A percentile compares a stretch with the other conserved stretches of the same genome.
Conservation (phyloP, 192 early-diverging fungal genomes). For the Coemansia sp. region DNA sequence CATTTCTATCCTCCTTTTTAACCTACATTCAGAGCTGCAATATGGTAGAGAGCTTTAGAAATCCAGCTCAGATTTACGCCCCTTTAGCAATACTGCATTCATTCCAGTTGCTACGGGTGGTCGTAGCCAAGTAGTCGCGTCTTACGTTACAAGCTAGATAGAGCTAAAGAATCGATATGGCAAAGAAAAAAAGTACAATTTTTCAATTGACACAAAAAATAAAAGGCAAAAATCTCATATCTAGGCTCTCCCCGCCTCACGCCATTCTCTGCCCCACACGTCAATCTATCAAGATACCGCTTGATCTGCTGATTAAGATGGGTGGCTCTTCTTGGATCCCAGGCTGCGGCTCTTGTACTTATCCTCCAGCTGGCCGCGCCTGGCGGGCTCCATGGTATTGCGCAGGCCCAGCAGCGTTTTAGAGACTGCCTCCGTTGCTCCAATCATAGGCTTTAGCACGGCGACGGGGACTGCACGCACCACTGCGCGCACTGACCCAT, state of each 20-base stretch:
- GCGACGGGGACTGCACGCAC: slow-evolving; percentile 76
- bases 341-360: slow-evolving; percentile 53
- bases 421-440: slow-evolving; percentile 87
- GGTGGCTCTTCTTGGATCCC: slow-evolving; percentile 39
- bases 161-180: background rate
- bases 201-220: background rate
- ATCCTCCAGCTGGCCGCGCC: slow-evolving; percentile 77
- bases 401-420: slow-evolving; percentile 88
- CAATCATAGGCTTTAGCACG: slow-evolving; percentile 93
- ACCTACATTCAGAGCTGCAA: background rate
- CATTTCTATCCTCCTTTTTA: slow-evolving; percentile 10
- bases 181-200: slow-evolving; percentile 2
- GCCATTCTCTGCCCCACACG: background rate
- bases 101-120: background rate
- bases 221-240: background rate
- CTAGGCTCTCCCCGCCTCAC: background rate
- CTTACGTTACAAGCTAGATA: slow-evolving; percentile 1
- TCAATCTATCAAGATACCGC: background rate
- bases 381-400: slow-evolving; percentile 84
- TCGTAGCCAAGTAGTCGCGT: background rate
- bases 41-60: background rate
- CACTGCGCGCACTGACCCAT: slow-evolving; percentile 51
- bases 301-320: slow-evolving; percentile 5
- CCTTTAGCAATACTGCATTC: background rate
- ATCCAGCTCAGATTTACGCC: background rate